Conservation (phyloP, 495 filamentous ascomycete species). For the Cercophora scortea region DNA sequence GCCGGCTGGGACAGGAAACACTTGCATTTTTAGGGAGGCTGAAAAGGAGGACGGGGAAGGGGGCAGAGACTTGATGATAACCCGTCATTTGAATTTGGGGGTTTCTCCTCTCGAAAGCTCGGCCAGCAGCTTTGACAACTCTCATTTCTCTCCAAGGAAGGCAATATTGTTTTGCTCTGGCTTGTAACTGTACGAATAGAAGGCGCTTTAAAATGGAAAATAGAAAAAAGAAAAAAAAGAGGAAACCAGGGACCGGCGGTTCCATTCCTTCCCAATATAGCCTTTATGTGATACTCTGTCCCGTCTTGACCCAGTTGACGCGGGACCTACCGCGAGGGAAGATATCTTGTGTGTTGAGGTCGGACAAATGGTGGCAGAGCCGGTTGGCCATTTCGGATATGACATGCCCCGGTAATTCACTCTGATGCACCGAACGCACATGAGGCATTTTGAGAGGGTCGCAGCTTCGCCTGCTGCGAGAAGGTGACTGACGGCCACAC, state of each 20-base stretch:
- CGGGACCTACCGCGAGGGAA: too few species aligned
- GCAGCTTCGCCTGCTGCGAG: too few species aligned
- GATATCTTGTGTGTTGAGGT: too few species aligned
- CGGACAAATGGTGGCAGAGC: too few species aligned
- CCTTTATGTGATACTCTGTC: too few species aligned
- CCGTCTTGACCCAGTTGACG: too few species aligned
- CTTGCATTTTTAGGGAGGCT: slow-evolving; percentile 3
- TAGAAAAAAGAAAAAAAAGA: slow-evolving; percentile 7
- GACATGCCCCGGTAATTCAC: too few species aligned
- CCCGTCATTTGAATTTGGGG: background rate
- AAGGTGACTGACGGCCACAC: too few species aligned
- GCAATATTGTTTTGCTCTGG: slow-evolving; percentile 19
- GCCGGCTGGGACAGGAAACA: background rate
- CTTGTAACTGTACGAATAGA: slow-evolving; percentile 21
- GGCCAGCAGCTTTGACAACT: background rate
- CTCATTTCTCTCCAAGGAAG: slow-evolving; percentile 9
- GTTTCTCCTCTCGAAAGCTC: background rate
- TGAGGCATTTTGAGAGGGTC: too few species aligned
- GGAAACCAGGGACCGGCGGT: background rate
- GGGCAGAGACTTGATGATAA: background rate
- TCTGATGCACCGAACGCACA: too few species aligned
- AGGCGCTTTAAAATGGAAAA: slow-evolving; percentile 9
- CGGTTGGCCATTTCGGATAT: too few species aligned
- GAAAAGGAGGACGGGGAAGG: slow-evolving; percentile 1
- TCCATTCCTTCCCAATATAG: background rate